Evolutionary conservation across 2,329 filamentous ascomycete species (phyloP), one percentile per base, ranked within the genome.

Genomic region (Thermochaetoides dissita): DNA sequence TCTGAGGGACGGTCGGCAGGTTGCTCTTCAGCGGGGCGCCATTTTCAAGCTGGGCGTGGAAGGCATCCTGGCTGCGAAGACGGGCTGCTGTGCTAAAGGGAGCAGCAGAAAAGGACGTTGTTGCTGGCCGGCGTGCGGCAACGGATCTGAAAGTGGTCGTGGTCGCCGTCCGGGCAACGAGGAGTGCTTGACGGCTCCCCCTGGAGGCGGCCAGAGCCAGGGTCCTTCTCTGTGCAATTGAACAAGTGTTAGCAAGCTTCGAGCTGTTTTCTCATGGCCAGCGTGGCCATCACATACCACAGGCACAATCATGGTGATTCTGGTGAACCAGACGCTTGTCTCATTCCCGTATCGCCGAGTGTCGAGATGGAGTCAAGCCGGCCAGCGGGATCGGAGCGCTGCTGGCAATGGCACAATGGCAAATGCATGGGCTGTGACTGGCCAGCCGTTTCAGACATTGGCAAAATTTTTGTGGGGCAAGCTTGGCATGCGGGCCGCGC

Each of bases 11-110:
- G 10, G 40, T 36, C 6, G 48, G 41, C 10, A 50, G 35, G 38
- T 59, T 53, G 46, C 81, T 67, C 37, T 71, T 63, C 4, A 75
- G 65, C 5, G 63, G 55, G 30, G 54, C 45, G 2, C 71, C 60
- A 48, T 72, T 72, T 45, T 81, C 71, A 43, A 75, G 66, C 57
- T 82, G 74, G 2, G 78, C 71, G 44, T 76, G 75, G 54, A 84
- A 84, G 45, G 70, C 72, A 56, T 76, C 65, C 49, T 68, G 67
- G 41, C 10, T 12, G n/a, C 57, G 57, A 40, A 56, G 55, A 17
- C 46, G 40, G 6, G 46, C 36, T 10, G 51, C 49, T 30, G 51
- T 53, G 36, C 17, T 24, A 5, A 24, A 24, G 17, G 17, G 17
- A 24, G 5, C 17, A 24, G 17, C 17, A 24, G 17, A 3, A 5